phyloP scores from a whole-genome alignment of 495 filamentous ascomycete species.

The Pyrenula massariospora region DNA sequence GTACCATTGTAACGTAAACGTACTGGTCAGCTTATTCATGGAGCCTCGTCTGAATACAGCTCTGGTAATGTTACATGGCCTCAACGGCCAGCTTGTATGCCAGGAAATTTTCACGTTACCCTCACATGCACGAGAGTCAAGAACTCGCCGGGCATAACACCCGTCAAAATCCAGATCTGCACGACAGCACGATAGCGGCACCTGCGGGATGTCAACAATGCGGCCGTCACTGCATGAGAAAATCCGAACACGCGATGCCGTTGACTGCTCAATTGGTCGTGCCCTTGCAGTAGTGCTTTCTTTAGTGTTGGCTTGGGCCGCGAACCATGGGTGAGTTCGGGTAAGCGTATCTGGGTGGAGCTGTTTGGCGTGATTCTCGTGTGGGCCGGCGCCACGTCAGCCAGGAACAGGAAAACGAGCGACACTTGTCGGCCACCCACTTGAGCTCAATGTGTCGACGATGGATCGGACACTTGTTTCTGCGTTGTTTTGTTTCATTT shows the following conservation, averaged over 20 bases:
- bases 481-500: neutral
- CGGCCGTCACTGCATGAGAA: neutral
- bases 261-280: neutral
- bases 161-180: neutral
- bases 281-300: neutral
- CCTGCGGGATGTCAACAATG: neutral
- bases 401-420: slow-evolving; percentile 1
- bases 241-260: neutral
- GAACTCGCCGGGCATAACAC: too few relatives aligned
- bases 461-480: neutral
- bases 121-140: too few relatives aligned
- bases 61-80: too few relatives aligned
- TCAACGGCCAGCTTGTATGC: too few relatives aligned
- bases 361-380: neutral
- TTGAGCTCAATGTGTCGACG: neutral
- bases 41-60: too few relatives aligned
- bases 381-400: neutral
- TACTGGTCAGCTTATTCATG: neutral
- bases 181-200: neutral
- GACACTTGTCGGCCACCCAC: neutral
- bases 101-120: too few relatives aligned
- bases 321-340: too few relatives aligned
- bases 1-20: neutral
- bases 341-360: neutral
- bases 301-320: too few relatives aligned